Base-by-base conservation (phyloP, 179 eudicot species). In the Nepenthes alata region DNA sequence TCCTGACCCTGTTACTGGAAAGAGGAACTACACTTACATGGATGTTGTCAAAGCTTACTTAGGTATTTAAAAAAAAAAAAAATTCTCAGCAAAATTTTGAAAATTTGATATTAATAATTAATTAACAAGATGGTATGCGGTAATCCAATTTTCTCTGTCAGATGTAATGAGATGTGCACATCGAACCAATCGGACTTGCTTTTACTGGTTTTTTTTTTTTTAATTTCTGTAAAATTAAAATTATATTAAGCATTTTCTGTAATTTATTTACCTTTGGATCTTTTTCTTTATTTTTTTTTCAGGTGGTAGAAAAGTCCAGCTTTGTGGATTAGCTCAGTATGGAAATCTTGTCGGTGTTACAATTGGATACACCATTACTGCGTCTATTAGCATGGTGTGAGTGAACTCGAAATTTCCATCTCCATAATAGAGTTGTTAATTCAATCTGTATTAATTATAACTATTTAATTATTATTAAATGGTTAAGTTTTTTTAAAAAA, bases 341-440 rank as follows among this genome's bases (percentile, higher is more conserved):
- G 79, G 74, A 3, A 88, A 85, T 59, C 85, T 91, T 10, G 68
- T 88, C 2, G 95, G 94, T 39, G 74, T 88, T 6, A 83, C 97
- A 12, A 79, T 91, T 70, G 97, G 95, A 34, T 91, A 91, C 71
- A 88, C 97, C 37, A 91, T 91, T 58, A 91, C 96, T 60, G 83
- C 95, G 3, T 83, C 97, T 9, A 90, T 90, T 57, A 90, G 97
- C 70, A 80, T 90, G 89, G 95, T 85, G 97, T 90, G 72, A 87
- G 97, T 80, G 25, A 16, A 16, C 25, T 16, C 25, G 25, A 16
- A 16, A 16, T 16, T 16, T 16, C 25, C 25, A 16, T 16, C 25
- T 16, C 25, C 25, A 16, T 16, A 16, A 16, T 0, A 16, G 25
- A 16, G 25, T 16, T 16, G 25, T 16, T 16, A 16, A 16, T 16